Conservation (phyloP, 2,329 filamentous ascomycete species). For the Epicoccum sorghinum region DNA sequence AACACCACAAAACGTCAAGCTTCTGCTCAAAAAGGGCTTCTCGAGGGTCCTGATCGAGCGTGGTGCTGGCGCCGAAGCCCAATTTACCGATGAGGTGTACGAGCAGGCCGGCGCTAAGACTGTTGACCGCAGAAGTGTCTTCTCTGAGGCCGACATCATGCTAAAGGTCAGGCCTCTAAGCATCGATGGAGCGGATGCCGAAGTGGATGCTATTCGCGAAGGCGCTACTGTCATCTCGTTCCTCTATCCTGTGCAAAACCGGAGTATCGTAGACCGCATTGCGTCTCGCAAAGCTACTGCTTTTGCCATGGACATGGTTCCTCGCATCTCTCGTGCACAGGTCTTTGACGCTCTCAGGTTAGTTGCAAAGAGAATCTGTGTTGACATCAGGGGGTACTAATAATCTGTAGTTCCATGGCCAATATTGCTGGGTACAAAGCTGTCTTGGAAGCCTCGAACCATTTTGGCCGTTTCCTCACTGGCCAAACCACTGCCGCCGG, state of each 20-base stretch:
- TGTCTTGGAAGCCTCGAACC: slow-evolving; percentile 85
- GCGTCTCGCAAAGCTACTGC: slow-evolving; percentile 72
- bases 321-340: slow-evolving; percentile 86
- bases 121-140: slow-evolving; percentile 72
- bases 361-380: neutral
- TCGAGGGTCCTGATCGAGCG: slow-evolving; percentile 77
- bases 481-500: slow-evolving; percentile 90
- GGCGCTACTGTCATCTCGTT: slow-evolving; percentile 81
- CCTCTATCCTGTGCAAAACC: slow-evolving; percentile 82
- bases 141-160: slow-evolving; percentile 76
- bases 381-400: slow-evolving; percentile 11
- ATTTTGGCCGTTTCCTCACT: slow-evolving; percentile 85
- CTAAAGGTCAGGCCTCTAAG: slow-evolving; percentile 83
- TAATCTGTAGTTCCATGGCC: slow-evolving; percentile 75
- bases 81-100: slow-evolving; percentile 79
- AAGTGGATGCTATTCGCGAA: slow-evolving; percentile 70
- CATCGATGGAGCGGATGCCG: slow-evolving; percentile 62
- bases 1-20: slow-evolving; percentile 80
- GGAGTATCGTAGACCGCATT: slow-evolving; percentile 73
- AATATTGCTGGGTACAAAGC: slow-evolving; percentile 95
- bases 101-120: slow-evolving; percentile 78
- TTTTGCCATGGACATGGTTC: slow-evolving; percentile 94
- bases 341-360: slow-evolving; percentile 77
- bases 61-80: slow-evolving; percentile 77
- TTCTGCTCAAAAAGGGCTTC: slow-evolving; percentile 87